Evolutionary conservation across 306 rosid genomes (phyloP), one percentile per base, ranked within the genome.

Genomic region (Cucurbita maxima): DNA sequence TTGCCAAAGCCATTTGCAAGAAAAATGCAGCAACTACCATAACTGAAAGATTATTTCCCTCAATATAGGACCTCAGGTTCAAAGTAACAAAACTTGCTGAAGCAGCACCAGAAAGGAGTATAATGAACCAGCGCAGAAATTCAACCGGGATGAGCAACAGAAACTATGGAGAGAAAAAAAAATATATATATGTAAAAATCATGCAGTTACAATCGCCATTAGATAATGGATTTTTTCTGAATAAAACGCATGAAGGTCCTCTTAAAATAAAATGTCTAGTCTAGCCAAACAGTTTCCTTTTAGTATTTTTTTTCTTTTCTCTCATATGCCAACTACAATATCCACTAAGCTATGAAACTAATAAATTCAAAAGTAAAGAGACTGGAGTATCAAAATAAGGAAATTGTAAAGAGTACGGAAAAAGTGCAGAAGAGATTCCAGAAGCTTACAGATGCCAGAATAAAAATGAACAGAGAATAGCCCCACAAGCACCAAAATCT

Each of bases 401-500:
- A 50, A 52, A 10, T 10, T 18, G 36, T 5, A 25, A 34, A 71
- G 61, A 18, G 34, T 36, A 16, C 15, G 12, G 22, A 1, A 43
- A 64, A 44, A 43, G 30, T n/a, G 64, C 20, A 59, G 71, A 63
- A 55, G 59, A 58, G 72, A 78, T 79, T 25, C 75, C 34, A 77
- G 75, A 16, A 74, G 86, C 98, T 90, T 84, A 94, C 98, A 10
- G 96, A 89, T 68, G 94, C 90, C 58, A 78, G 77, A 76, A 88
- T 70, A 82, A 94, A 94, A 78, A 94, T 82, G 85, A 88, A 79
- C 77, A 94, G 97, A 75, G 98, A 94, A 84, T 94, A 94, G 51
- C 98, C 98, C 98, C 98, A 94, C 96, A 94, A 82, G 80, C 97
- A 94, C 98, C 98, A 94, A 78, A 90, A 87, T 60, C 79, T 86